Evolutionary conservation across 2,329 filamentous ascomycete genomes (phyloP), one percentile per base, ranked within the genome.

Genomic region (Arthrobotrys entomopaga): DNA sequence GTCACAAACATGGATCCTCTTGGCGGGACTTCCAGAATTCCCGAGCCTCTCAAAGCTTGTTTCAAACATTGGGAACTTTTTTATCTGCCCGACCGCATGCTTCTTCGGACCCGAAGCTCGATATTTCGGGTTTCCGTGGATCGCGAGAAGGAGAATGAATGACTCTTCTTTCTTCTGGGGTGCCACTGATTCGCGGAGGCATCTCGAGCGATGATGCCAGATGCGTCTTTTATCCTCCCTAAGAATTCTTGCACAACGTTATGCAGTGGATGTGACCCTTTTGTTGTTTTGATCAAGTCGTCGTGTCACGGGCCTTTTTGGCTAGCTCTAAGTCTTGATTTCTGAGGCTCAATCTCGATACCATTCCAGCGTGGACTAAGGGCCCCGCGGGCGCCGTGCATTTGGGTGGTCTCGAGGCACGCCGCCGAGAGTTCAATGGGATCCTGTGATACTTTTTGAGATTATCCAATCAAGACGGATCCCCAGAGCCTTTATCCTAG

Each of bases 341-440:
- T 34, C 29, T 34, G 29, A 10, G 5, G 6, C 6, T 13, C 29
- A 16, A 8, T 42, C 1, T 20, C 13, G 8, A 46, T 58, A 48
- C 24, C 2, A 10, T 7, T 48, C 48, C 19, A 2, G 16, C 26
- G 13, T 7, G 38, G 20, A 34, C 20, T 3, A 4, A 46, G 56
- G 40, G 59, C 49, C 29, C 65, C 65, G 56, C 65, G 65, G 65
- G n/a, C 49, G n/a, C n/a, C n/a, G n/a, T n/a, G n/a, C n/a, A n/a
- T n/a, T n/a, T n/a, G n/a, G n/a, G n/a, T n/a, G n/a, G n/a, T n/a
- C n/a, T n/a, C n/a, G n/a, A n/a, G n/a, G n/a, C n/a, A n/a, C n/a
- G n/a, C n/a, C n/a, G 29, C 65, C 65, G 65, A 61, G 46, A 61
- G 53, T 69, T 24, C 11, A 48, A 24, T n/a, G n/a, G n/a, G n/a